These are phyloP conservation scores for Schoenoplectus tabernaemontani DNA, from an alignment of 202 grass and related monocot species.

Conservation along the genomic window DNA sequence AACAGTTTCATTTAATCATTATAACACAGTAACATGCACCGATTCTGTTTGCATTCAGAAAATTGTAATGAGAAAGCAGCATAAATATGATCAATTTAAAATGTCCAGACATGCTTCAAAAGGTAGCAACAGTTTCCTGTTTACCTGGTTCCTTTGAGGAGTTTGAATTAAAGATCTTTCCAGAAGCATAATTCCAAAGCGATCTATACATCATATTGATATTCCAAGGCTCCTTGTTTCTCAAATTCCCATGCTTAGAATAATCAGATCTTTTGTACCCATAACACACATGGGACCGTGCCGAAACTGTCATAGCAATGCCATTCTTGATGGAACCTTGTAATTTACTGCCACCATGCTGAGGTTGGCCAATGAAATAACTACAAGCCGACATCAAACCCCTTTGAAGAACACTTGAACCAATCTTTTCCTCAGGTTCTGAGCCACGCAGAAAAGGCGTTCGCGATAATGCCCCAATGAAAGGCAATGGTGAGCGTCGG, in stretches of 20 bases:
- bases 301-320: slow-evolving; percentile 10
- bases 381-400: slow-evolving; percentile 60
- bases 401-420: slow-evolving; percentile 35
- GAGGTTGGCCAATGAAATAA: slow-evolving; percentile 38
- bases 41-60: neutral
- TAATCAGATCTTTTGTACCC: slow-evolving; percentile 48
- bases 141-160: slow-evolving; percentile 36
- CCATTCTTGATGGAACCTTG: slow-evolving; percentile 19
- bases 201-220: slow-evolving; percentile 27
- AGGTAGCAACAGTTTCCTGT: neutral
- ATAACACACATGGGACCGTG: slow-evolving; percentile 35
- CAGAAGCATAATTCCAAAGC: slow-evolving; percentile 45
- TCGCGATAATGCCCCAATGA: slow-evolving; percentile 36
- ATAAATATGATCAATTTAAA: neutral
- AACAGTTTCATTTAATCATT: neutral
- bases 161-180: slow-evolving; percentile 34
- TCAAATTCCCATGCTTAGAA: slow-evolving; percentile 50
- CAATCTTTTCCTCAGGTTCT: neutral
- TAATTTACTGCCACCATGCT: slow-evolving; percentile 33
- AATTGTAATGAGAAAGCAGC: neutral
- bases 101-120: neutral
- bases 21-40: neutral
- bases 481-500: slow-evolving; percentile 31
- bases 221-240: slow-evolving; percentile 37
- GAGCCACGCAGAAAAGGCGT: slow-evolving; percentile 25